Evolutionary conservation across 306 rosid species (phyloP), one percentile per base, ranked within the genome.

Genomic region (Hylodesmum podocarpum): DNA sequence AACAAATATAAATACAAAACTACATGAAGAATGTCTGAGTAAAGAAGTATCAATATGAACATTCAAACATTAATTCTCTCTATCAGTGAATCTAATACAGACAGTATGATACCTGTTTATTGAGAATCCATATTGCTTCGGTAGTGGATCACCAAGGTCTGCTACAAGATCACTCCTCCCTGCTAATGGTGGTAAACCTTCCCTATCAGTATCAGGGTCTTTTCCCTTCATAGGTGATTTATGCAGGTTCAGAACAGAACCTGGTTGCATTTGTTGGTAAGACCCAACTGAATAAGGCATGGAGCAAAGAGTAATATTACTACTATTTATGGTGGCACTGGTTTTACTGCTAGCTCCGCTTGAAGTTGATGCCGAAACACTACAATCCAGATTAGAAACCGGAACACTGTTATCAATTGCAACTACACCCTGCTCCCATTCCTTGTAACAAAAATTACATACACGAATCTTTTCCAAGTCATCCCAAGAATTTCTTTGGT

Each of bases 391-490:
- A 85, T 80, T 80, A 73, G 97, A 68, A 55, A 44, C 71, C 63
- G 79, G 87, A 55, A 51, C 72, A 82, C 82, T 75, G 66, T 81
- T 86, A 41, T 86, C 86, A 64, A 57, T 19, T 58, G 88, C 18
- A 77, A 79, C 82, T 74, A 66, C 6, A 19, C 91, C 89, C 82
- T 86, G 82, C 85, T 85, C 90, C 90, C 88, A 89, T 80, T 91
- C 93, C 87, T 87, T 89, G 91, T 80, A 92, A 83, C 99, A 96
- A 76, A 73, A 96, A 82, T 92, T 91, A 82, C 99, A 96, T 11
- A 87, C 97, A 43, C 98, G 95, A 81, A 96, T 83, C 88, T 77
- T 92, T 58, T 92, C 98, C 77, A 63, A 46, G 76, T 92, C 97
- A 55, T 88, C 97, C 79, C 40, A 50, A 50, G 81, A 44, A 68